Conservation (phyloP, 2,329 filamentous ascomycete species). For the Dothideomycetidae sp. region DNA sequence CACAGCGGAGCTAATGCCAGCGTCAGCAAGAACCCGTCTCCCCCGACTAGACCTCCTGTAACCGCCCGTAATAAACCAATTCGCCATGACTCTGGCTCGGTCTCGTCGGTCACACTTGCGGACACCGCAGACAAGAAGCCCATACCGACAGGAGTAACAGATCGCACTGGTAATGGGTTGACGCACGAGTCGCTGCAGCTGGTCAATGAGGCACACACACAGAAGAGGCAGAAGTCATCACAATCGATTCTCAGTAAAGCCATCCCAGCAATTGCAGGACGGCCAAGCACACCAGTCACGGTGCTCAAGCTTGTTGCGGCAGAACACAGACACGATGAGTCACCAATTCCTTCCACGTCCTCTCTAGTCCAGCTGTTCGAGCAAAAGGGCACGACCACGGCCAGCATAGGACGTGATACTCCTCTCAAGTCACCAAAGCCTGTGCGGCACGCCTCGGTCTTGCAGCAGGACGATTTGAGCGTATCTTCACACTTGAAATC, state of each 20-base stretch:
- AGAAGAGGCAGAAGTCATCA: neutral
- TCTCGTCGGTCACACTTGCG: neutral
- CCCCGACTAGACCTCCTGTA: neutral
- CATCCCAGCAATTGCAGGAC: neutral
- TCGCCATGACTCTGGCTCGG: conserved; percentile 7
- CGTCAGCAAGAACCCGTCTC: neutral
- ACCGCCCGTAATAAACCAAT: neutral
- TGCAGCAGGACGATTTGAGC: conserved; percentile 7
- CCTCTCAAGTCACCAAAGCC: conserved; percentile 31
- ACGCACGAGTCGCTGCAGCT: neutral
- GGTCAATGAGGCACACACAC: neutral
- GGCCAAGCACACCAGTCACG: neutral
- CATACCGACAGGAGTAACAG: neutral
- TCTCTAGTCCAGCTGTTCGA: conserved; percentile 59
- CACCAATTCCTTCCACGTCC: conserved; percentile 46
- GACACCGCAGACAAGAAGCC: too few species aligned
- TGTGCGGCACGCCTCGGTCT: conserved; percentile 13
- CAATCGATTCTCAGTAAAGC: neutral
- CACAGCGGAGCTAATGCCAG: neutral
- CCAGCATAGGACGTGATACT: conserved; percentile 17
- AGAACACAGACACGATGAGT: conserved; percentile 35
- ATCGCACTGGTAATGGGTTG: neutral
- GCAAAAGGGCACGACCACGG: conserved; percentile 23
- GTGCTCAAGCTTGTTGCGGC: neutral
- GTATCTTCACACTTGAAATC: conserved; percentile 3